Evolutionary conservation across 495 filamentous ascomycete species (phyloP), one percentile per base, ranked within the genome.

Genomic region (Bacidia gigantensis): DNA sequence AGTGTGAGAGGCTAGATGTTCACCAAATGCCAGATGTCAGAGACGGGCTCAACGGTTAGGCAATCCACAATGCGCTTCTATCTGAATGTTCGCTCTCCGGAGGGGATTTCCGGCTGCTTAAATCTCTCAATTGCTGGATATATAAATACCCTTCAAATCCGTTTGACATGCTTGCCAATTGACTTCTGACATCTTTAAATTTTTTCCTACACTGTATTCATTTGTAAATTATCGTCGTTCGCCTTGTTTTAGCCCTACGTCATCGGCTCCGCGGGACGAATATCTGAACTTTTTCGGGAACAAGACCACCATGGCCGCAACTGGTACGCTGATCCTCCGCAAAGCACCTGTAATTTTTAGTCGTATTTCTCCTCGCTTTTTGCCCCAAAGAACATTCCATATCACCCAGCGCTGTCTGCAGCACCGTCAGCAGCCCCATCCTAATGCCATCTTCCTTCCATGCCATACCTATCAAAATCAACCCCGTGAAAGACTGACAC

Each of bases 301-400:
- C 14, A 35, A 35, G 29, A 35, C 47, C 9, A 45, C 25, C 47
- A 58, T 58, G 56, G 26, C 56, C 46, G 24, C 21, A 25, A 32
- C 29, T 43, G 47, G 56, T 58, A 58, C 54, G 56, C 51, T 25
- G 21, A 40, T 54, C 29, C 38, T 50, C 5, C 46, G 32, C 42
- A 54, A 39, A 48, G 7, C 52, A 23, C 51, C 51, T 29, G 9
- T 44, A 22, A 44, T 14, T 7, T 7, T 39, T 32, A 17, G 51
- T 32, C 57, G 44, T 45, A 29, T 32, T 53, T 45, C 49, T 11
- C 1, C 51, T 14, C 29, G 29, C 29, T 35, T 5, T 35, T 14
- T 35, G 7, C 29, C 29, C 29, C 14, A 7, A 5, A 35, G 29
- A 35, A 14, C 29, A 7, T 14, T 35, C 14, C 29, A 35, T 35